These are phyloP conservation scores for Fusarium brachygibbosum DNA, from an alignment of 2,329 filamentous ascomycete genomes.

Conservation along the genomic window DNA sequence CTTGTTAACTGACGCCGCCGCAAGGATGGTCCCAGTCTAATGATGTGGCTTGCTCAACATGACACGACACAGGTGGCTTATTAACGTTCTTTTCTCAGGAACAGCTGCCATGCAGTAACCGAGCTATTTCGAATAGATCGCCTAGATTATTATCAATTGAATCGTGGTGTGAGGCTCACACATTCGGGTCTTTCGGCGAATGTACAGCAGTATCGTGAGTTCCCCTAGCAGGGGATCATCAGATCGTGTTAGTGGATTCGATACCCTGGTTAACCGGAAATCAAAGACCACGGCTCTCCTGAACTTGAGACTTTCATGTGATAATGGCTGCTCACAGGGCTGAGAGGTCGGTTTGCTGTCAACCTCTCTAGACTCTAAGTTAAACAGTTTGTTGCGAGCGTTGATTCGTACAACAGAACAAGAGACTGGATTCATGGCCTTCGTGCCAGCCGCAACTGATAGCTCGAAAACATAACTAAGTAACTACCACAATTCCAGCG, in stretches of 20 bases:
- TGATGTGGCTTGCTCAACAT: conserved; percentile 27
- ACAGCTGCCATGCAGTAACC: conserved; percentile 9
- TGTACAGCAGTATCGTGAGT: conserved; percentile 23
- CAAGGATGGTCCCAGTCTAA: conserved; percentile 43
- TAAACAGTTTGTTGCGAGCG: background rate
- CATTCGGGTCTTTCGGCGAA: conserved; percentile 20
- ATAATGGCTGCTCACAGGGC: conserved; percentile 1
- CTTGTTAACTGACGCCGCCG: conserved; percentile 21
- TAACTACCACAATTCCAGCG: background rate
- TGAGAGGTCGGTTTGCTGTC: background rate
- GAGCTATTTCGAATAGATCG: background rate
- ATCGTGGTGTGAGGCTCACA: conserved; percentile 24
- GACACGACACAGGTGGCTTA: conserved; percentile 24
- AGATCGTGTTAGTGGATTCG: conserved; percentile 8
- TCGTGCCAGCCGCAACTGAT: background rate
- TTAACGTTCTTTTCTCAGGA: conserved; percentile 25
- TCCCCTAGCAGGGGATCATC: conserved; percentile 33
- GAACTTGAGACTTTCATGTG: conserved; percentile 22
- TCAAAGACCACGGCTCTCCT: background rate
- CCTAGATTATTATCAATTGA: conserved; percentile 1
- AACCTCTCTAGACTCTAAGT: background rate
- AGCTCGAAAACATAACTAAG: background rate
- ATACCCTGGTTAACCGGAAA: conserved; percentile 15
- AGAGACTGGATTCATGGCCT: background rate
- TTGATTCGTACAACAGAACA: background rate